Evolutionary conservation across 78 protist species (phyloP).

Genomic region (Bodo saltans): DNA sequence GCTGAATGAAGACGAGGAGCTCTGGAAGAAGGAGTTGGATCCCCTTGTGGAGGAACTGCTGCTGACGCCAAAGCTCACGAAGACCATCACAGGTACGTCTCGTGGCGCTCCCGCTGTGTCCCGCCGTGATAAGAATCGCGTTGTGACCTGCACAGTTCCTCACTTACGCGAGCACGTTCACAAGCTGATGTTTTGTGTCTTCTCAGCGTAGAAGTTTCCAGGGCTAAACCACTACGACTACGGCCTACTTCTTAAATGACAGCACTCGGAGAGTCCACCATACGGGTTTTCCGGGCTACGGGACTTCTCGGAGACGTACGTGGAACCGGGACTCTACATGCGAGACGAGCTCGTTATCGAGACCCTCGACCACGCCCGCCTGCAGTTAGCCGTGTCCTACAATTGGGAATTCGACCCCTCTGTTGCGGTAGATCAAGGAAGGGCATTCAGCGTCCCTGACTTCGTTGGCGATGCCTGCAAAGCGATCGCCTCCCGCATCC

Average conservation of each 20-base stretch:
- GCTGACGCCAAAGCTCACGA: conserved; percentile 8
- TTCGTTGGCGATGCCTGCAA: conserved; percentile 92
- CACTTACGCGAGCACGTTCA: no score
- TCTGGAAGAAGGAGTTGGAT: conserved; percentile 74
- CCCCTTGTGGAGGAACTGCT: conserved; percentile 69
- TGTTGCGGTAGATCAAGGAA: conserved; percentile 32
- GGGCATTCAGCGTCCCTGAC: conserved; percentile 80
- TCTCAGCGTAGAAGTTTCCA: no score
- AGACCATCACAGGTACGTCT: conserved; percentile 9
- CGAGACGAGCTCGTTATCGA: conserved; percentile 84
- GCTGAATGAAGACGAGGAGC: conserved; percentile 76
- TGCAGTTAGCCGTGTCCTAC: conserved; percentile 76
- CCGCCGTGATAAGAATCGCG: conserved; percentile 47
- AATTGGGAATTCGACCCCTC: conserved; percentile 69
- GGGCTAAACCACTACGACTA: no score
- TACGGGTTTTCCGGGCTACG: no score
- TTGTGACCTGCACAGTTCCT: conserved; percentile 74
- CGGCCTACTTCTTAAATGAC: no score
- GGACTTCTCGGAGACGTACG: no score
- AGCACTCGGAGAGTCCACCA: no score
- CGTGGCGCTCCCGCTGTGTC: conserved; percentile 9
- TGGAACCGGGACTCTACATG: no score
- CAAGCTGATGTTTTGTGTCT: no score
- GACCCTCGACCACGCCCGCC: conserved; percentile 88
- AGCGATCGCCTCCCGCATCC: conserved; percentile 78